Conservation (phyloP, 2,329 filamentous ascomycete genomes). For the Aspergillus persii region DNA sequence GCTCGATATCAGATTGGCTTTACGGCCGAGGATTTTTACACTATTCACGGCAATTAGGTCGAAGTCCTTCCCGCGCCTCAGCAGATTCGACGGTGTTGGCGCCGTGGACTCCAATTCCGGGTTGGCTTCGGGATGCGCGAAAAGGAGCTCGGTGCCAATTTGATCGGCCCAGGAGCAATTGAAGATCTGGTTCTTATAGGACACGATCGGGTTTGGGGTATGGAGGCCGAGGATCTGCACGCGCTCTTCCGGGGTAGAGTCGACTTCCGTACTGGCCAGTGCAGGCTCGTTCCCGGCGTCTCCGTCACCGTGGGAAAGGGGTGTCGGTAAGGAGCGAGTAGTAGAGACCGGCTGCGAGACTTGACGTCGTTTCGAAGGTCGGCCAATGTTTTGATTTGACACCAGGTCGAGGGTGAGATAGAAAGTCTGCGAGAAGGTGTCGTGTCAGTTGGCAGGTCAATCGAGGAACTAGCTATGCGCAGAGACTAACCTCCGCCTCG, state of each 20-base stretch:
- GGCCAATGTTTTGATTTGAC: constrained; percentile 40
- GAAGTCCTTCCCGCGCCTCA: constrained; percentile 47
- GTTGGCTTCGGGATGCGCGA: constrained; percentile 49
- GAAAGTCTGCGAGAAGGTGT: constrained; percentile 45
- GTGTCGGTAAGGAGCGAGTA: constrained; percentile 2
- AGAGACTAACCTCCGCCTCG: constrained; percentile 48
- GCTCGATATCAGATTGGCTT: constrained; percentile 58
- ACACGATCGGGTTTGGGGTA: constrained; percentile 70
- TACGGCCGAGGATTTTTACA: constrained; percentile 66
- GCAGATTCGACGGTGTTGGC: constrained; percentile 44
- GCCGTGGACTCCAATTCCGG: constrained; percentile 18
- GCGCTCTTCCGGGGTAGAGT: constrained; percentile 29
- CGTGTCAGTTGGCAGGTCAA: background rate
- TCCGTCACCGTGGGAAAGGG: constrained; percentile 18
- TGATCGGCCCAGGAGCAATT: constrained; percentile 78
- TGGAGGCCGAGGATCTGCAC: constrained; percentile 85
- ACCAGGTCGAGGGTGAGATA: constrained; percentile 61
- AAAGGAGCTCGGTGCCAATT: constrained; percentile 79
- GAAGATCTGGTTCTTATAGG: constrained; percentile 75
- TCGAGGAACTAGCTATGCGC: background rate
- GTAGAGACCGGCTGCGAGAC: constrained; percentile 15
- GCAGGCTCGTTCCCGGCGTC: constrained; percentile 40
- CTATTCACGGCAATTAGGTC: constrained; percentile 71
- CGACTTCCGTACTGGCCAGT: constrained; percentile 37
- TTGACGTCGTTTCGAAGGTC: constrained; percentile 30